These are phyloP conservation scores for Mycocentrospora acerina DNA, from an alignment of 2,329 filamentous ascomycete species.

Conservation along the genomic window DNA sequence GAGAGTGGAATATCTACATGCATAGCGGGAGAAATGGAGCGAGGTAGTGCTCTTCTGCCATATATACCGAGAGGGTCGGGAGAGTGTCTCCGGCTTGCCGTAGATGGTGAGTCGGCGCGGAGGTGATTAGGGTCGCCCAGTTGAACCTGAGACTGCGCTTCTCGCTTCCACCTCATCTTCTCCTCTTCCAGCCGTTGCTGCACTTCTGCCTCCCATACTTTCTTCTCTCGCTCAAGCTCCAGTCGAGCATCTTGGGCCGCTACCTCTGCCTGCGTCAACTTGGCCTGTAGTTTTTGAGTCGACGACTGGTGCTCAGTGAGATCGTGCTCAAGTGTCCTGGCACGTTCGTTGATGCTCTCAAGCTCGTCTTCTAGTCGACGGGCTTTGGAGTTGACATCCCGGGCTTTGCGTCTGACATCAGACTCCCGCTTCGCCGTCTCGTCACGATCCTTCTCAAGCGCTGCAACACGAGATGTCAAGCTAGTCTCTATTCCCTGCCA, in stretches of 20 bases:
- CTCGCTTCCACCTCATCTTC: constrained; percentile 59
- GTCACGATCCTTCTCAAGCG: constrained; percentile 86
- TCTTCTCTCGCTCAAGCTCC: constrained; percentile 61
- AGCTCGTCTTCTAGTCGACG: constrained; percentile 80
- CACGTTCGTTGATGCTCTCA: constrained; percentile 65
- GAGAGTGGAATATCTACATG: constrained; percentile 34
- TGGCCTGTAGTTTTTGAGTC: constrained; percentile 63
- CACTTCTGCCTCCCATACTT: constrained; percentile 58
- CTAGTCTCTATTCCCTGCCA: constrained; percentile 96
- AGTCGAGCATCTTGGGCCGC: constrained; percentile 61
- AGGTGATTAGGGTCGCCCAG: constrained; percentile 28
- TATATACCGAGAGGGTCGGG: constrained; percentile 39
- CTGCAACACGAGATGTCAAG: constrained; percentile 72
- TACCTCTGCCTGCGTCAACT: constrained; percentile 64
- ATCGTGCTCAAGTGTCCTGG: constrained; percentile 67
- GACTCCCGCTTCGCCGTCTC: constrained; percentile 80
- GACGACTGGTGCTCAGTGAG: constrained; percentile 61
- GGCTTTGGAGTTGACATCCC: constrained; percentile 72
- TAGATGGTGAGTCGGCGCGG: constrained; percentile 41
- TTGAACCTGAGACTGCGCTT: constrained; percentile 39
- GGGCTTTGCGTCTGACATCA: constrained; percentile 84
- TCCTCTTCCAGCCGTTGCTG: constrained; percentile 66
- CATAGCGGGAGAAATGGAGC: constrained; percentile 31
- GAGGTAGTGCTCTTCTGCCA: constrained; percentile 27
- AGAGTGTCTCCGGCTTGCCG: constrained; percentile 45